These are phyloP conservation scores for Penicillium cosmopolitanum DNA, from an alignment of 495 filamentous ascomycete genomes.

Conservation along the genomic window DNA sequence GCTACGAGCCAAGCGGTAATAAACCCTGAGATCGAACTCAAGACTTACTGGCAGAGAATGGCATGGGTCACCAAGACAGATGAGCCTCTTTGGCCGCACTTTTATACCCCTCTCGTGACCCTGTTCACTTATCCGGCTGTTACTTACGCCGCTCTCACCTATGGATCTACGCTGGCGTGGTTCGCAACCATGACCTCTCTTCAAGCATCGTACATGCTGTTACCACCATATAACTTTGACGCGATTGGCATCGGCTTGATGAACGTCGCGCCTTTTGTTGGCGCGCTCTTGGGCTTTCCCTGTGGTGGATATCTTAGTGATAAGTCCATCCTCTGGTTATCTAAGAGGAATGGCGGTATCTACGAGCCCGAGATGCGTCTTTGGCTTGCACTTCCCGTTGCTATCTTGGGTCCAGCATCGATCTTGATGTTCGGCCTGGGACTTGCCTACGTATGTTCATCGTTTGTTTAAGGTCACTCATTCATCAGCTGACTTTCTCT, in stretches of 20 bases:
- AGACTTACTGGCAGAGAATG: constrained; percentile 32
- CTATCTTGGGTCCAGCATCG: constrained; percentile 27
- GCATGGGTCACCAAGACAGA: constrained; percentile 29
- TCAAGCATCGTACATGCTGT: constrained; percentile 34
- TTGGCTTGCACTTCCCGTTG: constrained; percentile 32
- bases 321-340: constrained; percentile 35
- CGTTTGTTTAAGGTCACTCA: too few species aligned
- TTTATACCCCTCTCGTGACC: constrained; percentile 28
- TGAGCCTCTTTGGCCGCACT: constrained; percentile 29
- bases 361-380: constrained; percentile 49
- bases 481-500: background rate
- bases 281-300: constrained; percentile 38
- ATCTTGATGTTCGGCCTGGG: constrained; percentile 42
- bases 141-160: constrained; percentile 40
- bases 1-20: constrained; percentile 1
- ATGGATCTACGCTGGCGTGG: constrained; percentile 37
- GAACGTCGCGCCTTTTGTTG: constrained; percentile 43
- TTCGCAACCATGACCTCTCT: constrained; percentile 37
- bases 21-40: constrained; percentile 17
- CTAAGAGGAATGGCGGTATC: constrained; percentile 44
- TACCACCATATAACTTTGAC: constrained; percentile 44
- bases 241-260: constrained; percentile 40
- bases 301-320: constrained; percentile 41
- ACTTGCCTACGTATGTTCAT: constrained; percentile 27
- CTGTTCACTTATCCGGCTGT: constrained; percentile 38